These are phyloP conservation scores for Pleurotus giganteus DNA, from an alignment of 768 basidiomycete species.

Conservation along the genomic window DNA sequence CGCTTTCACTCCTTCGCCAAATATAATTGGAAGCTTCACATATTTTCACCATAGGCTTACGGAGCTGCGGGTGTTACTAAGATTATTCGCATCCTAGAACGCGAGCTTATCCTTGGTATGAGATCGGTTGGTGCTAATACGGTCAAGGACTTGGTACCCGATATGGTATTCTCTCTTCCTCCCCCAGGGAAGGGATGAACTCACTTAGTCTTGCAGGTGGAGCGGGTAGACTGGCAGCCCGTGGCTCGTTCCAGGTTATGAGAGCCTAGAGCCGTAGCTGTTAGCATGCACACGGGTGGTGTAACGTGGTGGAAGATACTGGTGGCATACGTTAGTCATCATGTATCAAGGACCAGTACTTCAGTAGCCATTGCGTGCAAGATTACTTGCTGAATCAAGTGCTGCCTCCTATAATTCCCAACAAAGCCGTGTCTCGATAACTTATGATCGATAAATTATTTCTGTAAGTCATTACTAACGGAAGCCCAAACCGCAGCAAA, in stretches of 20 bases:
- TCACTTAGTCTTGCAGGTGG: conserved; percentile 49
- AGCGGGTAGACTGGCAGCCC: conserved; percentile 69
- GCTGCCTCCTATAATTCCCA: no score
- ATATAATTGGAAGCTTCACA: background rate
- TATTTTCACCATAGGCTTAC: conserved; percentile 52
- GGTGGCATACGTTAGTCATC: no score
- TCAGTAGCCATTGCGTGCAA: no score
- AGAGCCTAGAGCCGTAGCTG: no score
- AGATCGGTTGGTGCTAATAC: conserved; percentile 66
- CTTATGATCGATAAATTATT: no score
- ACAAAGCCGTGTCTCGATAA: no score
- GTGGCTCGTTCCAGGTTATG: conserved; percentile 31
- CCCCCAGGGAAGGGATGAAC: background rate
- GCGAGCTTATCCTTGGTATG: conserved; percentile 80
- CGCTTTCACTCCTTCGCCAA: conserved; percentile 3
- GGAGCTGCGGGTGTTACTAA: conserved; percentile 70
- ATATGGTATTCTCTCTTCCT: conserved; percentile 60
- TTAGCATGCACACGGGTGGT: no score
- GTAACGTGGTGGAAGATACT: no score
- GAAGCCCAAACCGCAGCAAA: no score
- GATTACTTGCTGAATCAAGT: no score
- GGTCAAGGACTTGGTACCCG: conserved; percentile 65
- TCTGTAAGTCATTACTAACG: no score
- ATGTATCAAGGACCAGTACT: no score
- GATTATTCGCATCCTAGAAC: conserved; percentile 63